Evolutionary conservation across 805 yeast species (phyloP).

Genomic region (Candida ascalaphidarum): DNA sequence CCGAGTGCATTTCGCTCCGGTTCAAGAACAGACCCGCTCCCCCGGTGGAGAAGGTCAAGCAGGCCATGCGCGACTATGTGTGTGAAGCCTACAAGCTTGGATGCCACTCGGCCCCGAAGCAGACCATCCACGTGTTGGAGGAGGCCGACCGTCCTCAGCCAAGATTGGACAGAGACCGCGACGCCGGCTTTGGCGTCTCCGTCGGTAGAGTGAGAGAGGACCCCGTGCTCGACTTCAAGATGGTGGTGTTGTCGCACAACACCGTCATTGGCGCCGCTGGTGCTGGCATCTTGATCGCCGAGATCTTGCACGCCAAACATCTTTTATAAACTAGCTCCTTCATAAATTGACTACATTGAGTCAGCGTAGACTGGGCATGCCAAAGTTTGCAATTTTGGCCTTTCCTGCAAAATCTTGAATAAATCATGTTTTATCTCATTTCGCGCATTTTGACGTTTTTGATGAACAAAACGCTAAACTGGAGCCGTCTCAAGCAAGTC

Average conservation of each 20-base stretch:
- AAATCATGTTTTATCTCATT: background rate
- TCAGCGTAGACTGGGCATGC: background rate
- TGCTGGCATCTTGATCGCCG: slow-evolving; percentile 93
- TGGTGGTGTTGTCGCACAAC: slow-evolving; percentile 96
- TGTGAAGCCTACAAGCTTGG: slow-evolving; percentile 77
- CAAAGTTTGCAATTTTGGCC: background rate
- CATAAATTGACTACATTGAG: background rate
- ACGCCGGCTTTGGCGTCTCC: slow-evolving; percentile 85
- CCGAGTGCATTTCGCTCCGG: slow-evolving; percentile 84
- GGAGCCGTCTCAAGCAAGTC: too few species aligned
- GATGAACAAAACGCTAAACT: too few species aligned
- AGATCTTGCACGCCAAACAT: slow-evolving; percentile 70
- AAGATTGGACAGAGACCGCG: slow-evolving; percentile 92
- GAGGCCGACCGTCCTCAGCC: slow-evolving; percentile 96
- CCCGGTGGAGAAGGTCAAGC: slow-evolving; percentile 68
- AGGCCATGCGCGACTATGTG: slow-evolving; percentile 58
- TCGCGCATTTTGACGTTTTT: background rate
- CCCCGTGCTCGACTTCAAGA: slow-evolving; percentile 87
- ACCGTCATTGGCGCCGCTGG: slow-evolving; percentile 99
- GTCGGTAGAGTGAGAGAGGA: slow-evolving; percentile 94
- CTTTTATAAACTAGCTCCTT: slow-evolving; percentile 39
- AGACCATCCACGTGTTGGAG: slow-evolving; percentile 86
- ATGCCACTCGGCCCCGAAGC: slow-evolving; percentile 89
- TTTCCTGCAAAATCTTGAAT: background rate
- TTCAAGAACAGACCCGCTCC: slow-evolving; percentile 83